phyloP scores from a whole-genome alignment of 441 rosid species.

The Bocquillonia castaneifolia region DNA sequence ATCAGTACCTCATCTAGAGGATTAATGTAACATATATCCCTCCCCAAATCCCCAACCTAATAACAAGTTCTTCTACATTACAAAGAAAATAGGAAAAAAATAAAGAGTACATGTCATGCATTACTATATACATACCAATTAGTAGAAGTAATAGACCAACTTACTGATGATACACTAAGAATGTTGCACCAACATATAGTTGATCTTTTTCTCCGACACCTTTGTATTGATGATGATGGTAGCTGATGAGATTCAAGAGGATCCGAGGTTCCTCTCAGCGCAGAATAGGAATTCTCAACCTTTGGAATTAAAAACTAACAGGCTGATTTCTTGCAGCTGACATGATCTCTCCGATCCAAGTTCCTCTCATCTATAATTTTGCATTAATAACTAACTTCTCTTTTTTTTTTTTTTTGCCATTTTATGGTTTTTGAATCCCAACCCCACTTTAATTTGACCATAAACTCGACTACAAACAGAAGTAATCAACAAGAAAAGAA shows the following conservation, averaged over 20 bases:
- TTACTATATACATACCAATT: conserved; percentile 27
- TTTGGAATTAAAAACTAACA: conserved; percentile 29
- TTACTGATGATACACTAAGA: conserved; percentile 27
- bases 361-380: conserved; percentile 40
- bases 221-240: conserved; percentile 19
- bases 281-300: conserved; percentile 42
- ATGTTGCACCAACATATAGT: conserved; percentile 34
- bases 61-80: conserved; percentile 19
- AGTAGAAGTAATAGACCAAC: conserved; percentile 22
- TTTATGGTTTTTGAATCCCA: background rate
- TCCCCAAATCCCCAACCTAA: conserved; percentile 30
- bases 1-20: conserved; percentile 31
- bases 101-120: conserved; percentile 28
- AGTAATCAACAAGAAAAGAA: conserved; percentile 5
- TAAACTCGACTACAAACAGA: conserved; percentile 26
- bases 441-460: conserved; percentile 17
- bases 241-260: conserved; percentile 40
- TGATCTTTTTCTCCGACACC: conserved; percentile 22
- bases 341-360: conserved; percentile 77
- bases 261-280: conserved; percentile 87
- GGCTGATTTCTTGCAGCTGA: conserved; percentile 63
- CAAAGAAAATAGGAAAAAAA: too few relatives aligned
- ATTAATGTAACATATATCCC: conserved; percentile 27
- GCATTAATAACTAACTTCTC: conserved; percentile 15
- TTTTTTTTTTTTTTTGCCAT: background rate